Evolutionary conservation across 805 yeast genomes (phyloP).

Genomic region (Candida silvatica): DNA sequence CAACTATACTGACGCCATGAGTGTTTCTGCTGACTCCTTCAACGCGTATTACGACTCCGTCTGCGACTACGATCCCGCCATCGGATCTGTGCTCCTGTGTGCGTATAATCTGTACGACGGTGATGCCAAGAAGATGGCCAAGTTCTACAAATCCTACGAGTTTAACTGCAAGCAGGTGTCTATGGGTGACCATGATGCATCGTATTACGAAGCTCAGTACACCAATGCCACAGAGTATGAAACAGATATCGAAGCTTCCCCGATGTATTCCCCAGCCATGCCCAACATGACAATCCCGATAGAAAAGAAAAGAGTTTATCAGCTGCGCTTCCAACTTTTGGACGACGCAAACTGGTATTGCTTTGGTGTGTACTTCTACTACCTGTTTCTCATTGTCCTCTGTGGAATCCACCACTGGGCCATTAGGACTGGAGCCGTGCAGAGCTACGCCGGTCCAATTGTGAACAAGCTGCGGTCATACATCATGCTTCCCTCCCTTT

Average conservation of each 20-base stretch:
- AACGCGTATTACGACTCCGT: conserved; percentile 1
- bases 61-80: conserved; percentile 4
- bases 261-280: too few species aligned
- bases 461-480: conserved; percentile 26
- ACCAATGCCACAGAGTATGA: too few species aligned
- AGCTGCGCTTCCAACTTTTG: conserved; percentile 13
- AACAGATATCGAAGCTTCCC: background rate
- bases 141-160: background rate
- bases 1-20: conserved; percentile 5
- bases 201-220: too few species aligned
- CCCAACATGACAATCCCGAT: too few species aligned
- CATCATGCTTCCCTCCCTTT: conserved; percentile 31
- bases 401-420: conserved; percentile 25
- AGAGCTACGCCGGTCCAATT: conserved; percentile 26
- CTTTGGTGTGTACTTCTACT: conserved; percentile 26
- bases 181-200: background rate
- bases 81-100: conserved; percentile 3
- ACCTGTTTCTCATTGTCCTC: too few species aligned
- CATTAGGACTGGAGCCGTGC: conserved; percentile 30
- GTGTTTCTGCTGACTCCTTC: background rate
- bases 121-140: background rate
- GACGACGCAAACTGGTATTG: conserved; percentile 26
- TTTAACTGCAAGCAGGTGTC: background rate
- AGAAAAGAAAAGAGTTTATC: background rate
- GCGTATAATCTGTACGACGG: background rate